Evolutionary conservation across 2,329 filamentous ascomycete species (phyloP).

Genomic region (Fusarium goolgardi): DNA sequence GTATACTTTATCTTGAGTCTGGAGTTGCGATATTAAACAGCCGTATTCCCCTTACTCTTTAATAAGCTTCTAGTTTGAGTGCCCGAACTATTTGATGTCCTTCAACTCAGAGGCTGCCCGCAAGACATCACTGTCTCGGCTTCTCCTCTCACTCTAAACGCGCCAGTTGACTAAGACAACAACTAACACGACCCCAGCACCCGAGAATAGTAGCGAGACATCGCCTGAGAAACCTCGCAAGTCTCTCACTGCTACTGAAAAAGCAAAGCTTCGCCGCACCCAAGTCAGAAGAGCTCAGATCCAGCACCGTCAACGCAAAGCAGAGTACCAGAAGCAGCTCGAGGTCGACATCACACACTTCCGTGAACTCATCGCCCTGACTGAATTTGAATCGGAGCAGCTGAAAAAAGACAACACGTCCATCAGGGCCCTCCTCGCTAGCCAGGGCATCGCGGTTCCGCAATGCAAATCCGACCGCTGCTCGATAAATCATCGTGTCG

Average conservation of each 20-base stretch:
- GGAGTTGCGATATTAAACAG: not conserved
- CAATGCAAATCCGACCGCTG: conserved; percentile 21
- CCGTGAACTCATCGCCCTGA: conserved; percentile 59
- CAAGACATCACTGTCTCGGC: conserved; percentile 12
- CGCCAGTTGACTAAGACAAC: not conserved
- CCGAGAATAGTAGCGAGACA: conserved; percentile 23
- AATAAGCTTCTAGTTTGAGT: not conserved
- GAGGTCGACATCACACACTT: conserved; percentile 63
- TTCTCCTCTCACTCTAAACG: not conserved
- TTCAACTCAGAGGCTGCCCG: not conserved
- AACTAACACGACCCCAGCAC: conserved; percentile 30
- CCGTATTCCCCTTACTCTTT: not conserved
- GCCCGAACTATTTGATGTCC: not conserved
- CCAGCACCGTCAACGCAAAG: conserved; percentile 67
- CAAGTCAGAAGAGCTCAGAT: conserved; percentile 66
- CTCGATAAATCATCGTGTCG: conserved; percentile 5
- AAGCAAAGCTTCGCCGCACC: conserved; percentile 60
- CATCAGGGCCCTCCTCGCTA: conserved; percentile 53
- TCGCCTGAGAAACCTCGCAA: conserved; percentile 39
- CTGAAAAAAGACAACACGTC: conserved; percentile 58
- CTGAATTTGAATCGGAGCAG: conserved; percentile 54
- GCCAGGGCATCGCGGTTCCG: conserved; percentile 41
- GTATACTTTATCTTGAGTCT: conserved; percentile 19
- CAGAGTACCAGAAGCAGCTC: conserved; percentile 65
- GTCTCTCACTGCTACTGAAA: conserved; percentile 50